A percentile compares a stretch with the other conserved stretches of the same genome.
These are phyloP conservation scores for Lachancea fermentati DNA, from an alignment of 805 yeast genomes.

Conservation along the genomic window DNA sequence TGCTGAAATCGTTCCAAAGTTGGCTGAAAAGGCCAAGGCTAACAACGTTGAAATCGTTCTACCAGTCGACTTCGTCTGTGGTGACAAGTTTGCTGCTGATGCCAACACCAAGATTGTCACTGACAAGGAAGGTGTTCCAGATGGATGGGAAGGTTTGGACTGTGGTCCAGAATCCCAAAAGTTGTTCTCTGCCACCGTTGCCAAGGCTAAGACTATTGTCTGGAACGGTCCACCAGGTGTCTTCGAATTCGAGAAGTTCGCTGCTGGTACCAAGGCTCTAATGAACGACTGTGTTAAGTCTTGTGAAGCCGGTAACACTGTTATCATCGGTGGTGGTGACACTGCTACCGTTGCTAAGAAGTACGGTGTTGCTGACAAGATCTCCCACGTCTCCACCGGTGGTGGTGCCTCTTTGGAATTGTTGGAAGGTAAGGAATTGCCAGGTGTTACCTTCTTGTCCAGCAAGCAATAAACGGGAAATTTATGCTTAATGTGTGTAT, in stretches of 20 bases:
- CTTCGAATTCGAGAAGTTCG: conserved; percentile 91
- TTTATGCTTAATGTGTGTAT: conserved; percentile 7
- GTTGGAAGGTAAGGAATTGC: conserved; percentile 96
- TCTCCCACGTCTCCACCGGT: conserved; percentile 98
- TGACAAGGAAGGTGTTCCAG: conserved; percentile 89
- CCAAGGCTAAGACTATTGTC: conserved; percentile 93
- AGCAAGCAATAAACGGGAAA: conserved; percentile 46
- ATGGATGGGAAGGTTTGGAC: conserved; percentile 93
- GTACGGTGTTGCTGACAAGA: conserved; percentile 92
- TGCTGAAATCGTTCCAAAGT: conserved; percentile 87
- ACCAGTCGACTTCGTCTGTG: conserved; percentile 95
- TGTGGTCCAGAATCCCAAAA: conserved; percentile 85
- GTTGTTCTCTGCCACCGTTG: conserved; percentile 76
- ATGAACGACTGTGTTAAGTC: conserved; percentile 85
- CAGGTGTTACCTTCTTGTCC: conserved; percentile 93
- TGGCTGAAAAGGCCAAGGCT: conserved; percentile 93
- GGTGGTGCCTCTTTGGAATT: conserved; percentile 99
- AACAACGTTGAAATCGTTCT: conserved; percentile 89
- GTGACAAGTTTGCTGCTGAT: conserved; percentile 88
- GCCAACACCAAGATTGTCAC: conserved; percentile 83
- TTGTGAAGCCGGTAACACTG: conserved; percentile 83
- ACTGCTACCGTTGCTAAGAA: conserved; percentile 99
- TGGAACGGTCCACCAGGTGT: conserved; percentile 99
- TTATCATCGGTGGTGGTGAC: conserved; percentile 97
- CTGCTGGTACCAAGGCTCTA: conserved; percentile 85